Evolutionary conservation across 2,329 filamentous ascomycete species (phyloP).

Genomic region (Cadophora sp.): DNA sequence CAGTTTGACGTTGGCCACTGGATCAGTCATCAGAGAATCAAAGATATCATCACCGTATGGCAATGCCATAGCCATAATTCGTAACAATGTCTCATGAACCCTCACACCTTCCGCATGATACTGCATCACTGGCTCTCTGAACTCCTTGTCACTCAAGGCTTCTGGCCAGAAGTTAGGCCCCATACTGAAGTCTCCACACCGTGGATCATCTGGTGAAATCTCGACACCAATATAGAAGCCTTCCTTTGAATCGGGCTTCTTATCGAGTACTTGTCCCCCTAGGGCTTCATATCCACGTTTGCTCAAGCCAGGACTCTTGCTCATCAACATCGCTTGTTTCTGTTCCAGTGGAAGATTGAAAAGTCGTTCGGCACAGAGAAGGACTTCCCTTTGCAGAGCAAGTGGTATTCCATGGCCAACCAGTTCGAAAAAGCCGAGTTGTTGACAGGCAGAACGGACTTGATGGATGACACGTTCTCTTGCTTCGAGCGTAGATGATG

Average conservation of each 20-base stretch:
- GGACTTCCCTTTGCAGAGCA: conserved; percentile 47
- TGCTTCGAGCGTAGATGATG: neutral
- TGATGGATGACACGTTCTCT: conserved; percentile 41
- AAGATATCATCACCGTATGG: conserved; percentile 51
- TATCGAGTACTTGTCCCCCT: conserved; percentile 48
- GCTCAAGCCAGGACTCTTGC: conserved; percentile 44
- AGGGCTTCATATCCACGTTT: conserved; percentile 56
- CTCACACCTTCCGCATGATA: conserved; percentile 49
- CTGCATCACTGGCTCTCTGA: conserved; percentile 47
- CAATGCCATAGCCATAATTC: conserved; percentile 50
- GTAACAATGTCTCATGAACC: conserved; percentile 47
- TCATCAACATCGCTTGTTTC: conserved; percentile 49
- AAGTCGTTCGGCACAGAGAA: conserved; percentile 50
- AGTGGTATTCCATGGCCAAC: conserved; percentile 51
- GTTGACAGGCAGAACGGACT: conserved; percentile 50
- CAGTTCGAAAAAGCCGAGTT: conserved; percentile 60
- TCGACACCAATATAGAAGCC: conserved; percentile 49
- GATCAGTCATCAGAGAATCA: conserved; percentile 48
- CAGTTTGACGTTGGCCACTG: conserved; percentile 50
- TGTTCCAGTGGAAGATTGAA: conserved; percentile 54
- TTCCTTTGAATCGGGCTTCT: conserved; percentile 18
- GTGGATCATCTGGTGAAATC: conserved; percentile 48
- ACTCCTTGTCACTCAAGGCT: conserved; percentile 42
- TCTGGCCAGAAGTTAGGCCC: conserved; percentile 52
- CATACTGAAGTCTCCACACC: conserved; percentile 45